Conservation (phyloP, 2,329 filamentous ascomycete species). For the Colletotrichum scovillei region DNA sequence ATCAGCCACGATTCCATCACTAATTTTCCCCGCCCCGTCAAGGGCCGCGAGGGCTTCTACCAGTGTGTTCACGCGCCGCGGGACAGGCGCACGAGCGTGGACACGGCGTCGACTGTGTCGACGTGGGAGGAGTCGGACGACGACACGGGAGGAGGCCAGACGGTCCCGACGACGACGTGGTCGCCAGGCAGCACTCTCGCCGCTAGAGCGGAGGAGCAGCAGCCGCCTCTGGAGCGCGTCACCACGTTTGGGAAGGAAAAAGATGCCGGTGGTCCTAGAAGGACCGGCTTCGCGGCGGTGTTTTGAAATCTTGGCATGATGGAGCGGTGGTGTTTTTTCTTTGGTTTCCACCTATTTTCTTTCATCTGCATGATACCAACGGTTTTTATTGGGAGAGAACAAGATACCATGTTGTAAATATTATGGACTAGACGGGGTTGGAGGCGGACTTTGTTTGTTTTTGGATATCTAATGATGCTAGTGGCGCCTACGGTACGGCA, state of each 20-base stretch:
- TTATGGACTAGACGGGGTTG: constrained; percentile 11
- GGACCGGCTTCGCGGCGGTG: constrained; percentile 31
- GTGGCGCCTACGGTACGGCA: neutral
- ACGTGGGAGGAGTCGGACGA: constrained; percentile 62
- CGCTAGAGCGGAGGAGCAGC: constrained; percentile 49
- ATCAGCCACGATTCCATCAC: constrained; percentile 63
- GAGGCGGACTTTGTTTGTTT: constrained; percentile 9
- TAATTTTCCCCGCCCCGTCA: constrained; percentile 65
- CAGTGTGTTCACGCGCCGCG: constrained; percentile 59
- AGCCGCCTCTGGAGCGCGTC: constrained; percentile 42
- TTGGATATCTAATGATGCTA: constrained; percentile 18
- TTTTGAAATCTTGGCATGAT: constrained; percentile 15
- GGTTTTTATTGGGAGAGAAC: constrained; percentile 9
- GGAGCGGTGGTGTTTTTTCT: neutral
- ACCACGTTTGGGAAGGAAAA: constrained; percentile 33
- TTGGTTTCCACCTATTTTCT: neutral
- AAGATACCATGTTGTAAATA: constrained; percentile 30
- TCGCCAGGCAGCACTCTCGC: constrained; percentile 59
- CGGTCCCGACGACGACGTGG: constrained; percentile 61
- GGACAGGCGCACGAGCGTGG: constrained; percentile 52
- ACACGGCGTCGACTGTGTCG: constrained; percentile 59
- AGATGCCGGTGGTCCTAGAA: constrained; percentile 1
- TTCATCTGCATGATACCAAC: constrained; percentile 33
- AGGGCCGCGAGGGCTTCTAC: constrained; percentile 66
- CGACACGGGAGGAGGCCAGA: constrained; percentile 48